Conservation (phyloP, 331 rosid species). For the Spiraea crenata region DNA sequence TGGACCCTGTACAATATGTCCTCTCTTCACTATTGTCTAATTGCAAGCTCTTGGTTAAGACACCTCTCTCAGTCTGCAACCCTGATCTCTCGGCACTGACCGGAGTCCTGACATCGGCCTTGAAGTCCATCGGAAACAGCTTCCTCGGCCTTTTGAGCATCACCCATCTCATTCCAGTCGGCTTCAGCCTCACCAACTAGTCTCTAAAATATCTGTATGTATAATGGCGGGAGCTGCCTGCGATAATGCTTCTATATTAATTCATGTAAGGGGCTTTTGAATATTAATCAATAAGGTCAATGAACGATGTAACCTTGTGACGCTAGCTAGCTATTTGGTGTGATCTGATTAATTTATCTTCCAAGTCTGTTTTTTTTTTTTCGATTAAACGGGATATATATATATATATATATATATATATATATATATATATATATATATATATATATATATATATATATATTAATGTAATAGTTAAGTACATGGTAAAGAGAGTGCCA, state of each 20-base stretch:
- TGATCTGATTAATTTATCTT: not conserved
- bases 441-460: no score
- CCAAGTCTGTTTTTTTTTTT: not conserved
- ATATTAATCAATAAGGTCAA: not conserved
- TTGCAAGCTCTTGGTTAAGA: constrained; percentile 42
- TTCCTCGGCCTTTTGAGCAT: constrained; percentile 20
- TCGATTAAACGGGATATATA: no score
- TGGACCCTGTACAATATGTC: constrained; percentile 37
- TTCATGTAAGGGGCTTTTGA: no score
- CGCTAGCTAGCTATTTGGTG: not conserved
- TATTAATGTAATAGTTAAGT: no score
- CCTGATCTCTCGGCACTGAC: constrained; percentile 41
- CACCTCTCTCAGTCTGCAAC: constrained; percentile 59
- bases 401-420: no score
- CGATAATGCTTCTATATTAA: not conserved
- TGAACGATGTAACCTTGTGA: not conserved
- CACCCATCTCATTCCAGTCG: constrained; percentile 31
- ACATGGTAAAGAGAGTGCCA: no score
- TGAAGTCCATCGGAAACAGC: constrained; percentile 28
- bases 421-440: no score
- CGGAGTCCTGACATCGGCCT: constrained; percentile 28
- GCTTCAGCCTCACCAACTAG: constrained; percentile 32
- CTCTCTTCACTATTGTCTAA: constrained; percentile 31
- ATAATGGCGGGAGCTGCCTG: not conserved
- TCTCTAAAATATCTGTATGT: not conserved